A percentile compares a stretch with the other conserved stretches of the same genome.
phyloP scores from a whole-genome alignment of 2,329 filamentous ascomycete genomes.

The Fusarium nodosum region DNA sequence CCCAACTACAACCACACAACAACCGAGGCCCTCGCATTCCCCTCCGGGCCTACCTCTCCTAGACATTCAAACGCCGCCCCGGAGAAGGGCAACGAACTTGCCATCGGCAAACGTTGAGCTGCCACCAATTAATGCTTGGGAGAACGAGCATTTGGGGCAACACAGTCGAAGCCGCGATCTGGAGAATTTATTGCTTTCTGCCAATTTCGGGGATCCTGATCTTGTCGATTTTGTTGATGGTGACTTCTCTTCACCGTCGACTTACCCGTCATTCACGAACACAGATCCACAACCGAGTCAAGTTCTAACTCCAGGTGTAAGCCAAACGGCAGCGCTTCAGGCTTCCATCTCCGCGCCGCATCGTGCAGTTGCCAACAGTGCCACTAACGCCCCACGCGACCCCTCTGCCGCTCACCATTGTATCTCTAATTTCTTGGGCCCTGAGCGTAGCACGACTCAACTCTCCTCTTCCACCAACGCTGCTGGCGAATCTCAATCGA shows the following conservation, averaged over 20 bases:
- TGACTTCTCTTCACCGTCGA: conserved; percentile 56
- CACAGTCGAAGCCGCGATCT: conserved; percentile 10
- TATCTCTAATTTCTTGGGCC: conserved; percentile 31
- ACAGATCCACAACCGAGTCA: conserved; percentile 31
- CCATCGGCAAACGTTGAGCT: conserved; percentile 17
- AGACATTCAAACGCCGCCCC: conserved; percentile 15
- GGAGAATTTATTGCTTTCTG: conserved; percentile 15
- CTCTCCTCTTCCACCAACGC: conserved; percentile 43
- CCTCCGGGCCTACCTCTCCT: conserved; percentile 9
- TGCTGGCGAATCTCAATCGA: conserved; percentile 46
- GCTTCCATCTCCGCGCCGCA: conserved; percentile 37
- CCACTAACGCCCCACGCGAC: conserved; percentile 41
- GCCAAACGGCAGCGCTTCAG: conserved; percentile 33
- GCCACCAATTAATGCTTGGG: conserved; percentile 14
- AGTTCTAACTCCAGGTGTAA: conserved; percentile 20
- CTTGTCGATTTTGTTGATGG: conserved; percentile 48
- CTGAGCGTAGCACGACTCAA: conserved; percentile 43
- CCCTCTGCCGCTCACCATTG: conserved; percentile 38
- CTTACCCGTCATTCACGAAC: conserved; percentile 52
- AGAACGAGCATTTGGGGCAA: conserved; percentile 8
- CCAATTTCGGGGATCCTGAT: conserved; percentile 45
- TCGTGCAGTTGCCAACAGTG: conserved; percentile 31
- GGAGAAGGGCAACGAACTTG: conserved; percentile 14
- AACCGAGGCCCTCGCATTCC: conserved; percentile 15
- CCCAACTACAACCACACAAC: conserved; percentile 40